These are phyloP conservation scores for Trichosporon ovoides DNA, from an alignment of 1,284 basidiomycete species.

Conservation along the genomic window DNA sequence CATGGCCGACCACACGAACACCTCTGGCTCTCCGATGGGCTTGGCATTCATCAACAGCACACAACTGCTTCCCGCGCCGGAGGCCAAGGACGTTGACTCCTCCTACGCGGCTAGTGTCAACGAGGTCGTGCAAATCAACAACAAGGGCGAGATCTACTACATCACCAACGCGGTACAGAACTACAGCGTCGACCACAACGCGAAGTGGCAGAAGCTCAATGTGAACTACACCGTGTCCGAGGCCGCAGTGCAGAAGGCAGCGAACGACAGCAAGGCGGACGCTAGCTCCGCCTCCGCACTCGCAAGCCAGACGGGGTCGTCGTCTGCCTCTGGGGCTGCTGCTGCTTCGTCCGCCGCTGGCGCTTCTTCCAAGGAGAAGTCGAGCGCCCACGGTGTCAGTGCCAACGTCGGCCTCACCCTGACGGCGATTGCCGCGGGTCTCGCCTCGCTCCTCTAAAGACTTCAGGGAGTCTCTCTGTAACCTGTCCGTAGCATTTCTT, in stretches of 20 bases:
- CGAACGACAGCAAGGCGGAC: conserved; percentile 5
- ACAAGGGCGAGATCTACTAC: conserved; percentile 63
- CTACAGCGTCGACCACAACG: conserved; percentile 41
- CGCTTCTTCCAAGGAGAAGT: not conserved
- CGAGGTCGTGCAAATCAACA: conserved; percentile 70
- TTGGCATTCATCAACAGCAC: conserved; percentile 63
- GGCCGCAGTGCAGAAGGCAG: not conserved
- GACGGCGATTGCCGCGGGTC: conserved; percentile 4
- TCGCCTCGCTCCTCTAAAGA: conserved; percentile 3
- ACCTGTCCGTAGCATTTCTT: not conserved
- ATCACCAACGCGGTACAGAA: conserved; percentile 55
- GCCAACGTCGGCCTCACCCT: not conserved
- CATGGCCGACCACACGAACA: conserved; percentile 32
- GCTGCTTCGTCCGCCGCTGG: too few species aligned
- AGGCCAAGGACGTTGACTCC: conserved; percentile 61
- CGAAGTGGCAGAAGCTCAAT: conserved; percentile 44
- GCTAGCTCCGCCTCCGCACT: conserved; percentile 7
- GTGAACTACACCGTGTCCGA: conserved; percentile 26
- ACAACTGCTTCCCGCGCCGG: conserved; percentile 62
- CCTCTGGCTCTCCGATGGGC: conserved; percentile 37
- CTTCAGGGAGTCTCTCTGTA: not conserved
- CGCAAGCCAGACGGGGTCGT: conserved; percentile 9
- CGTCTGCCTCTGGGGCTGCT: conserved; percentile 3
- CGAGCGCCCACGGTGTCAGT: not conserved
- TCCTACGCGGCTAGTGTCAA: conserved; percentile 66